These are phyloP conservation scores for Hortaea werneckii DNA, from an alignment of 2,329 filamentous ascomycete species.

Conservation along the genomic window DNA sequence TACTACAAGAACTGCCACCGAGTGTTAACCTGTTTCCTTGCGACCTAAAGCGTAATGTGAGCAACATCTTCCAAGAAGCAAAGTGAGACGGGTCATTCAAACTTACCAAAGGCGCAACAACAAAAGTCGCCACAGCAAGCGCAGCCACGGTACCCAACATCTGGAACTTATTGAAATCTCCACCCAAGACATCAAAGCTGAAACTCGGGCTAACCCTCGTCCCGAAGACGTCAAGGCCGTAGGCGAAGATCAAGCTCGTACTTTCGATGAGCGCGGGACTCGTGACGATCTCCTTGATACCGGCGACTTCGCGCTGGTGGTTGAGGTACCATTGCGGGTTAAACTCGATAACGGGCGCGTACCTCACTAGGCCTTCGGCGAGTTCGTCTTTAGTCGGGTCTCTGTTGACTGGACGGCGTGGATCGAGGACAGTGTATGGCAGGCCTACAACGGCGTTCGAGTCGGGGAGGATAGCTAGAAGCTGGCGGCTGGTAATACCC, in stretches of 20 bases:
- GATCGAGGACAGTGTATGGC: constrained; percentile 68
- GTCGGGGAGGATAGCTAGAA: constrained; percentile 68
- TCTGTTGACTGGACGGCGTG: constrained; percentile 73
- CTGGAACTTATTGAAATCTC: constrained; percentile 84
- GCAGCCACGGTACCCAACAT: constrained; percentile 76
- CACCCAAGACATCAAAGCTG: constrained; percentile 84
- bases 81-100: background rate
- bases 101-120: constrained; percentile 73
- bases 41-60: constrained; percentile 31
- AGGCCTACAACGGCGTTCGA: constrained; percentile 68
- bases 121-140: constrained; percentile 62
- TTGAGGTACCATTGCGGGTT: constrained; percentile 72
- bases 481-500: constrained; percentile 74
- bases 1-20: constrained; percentile 42
- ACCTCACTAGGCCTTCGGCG: constrained; percentile 73
- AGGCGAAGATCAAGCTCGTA: constrained; percentile 81
- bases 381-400: constrained; percentile 70
- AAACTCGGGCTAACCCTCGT: constrained; percentile 79
- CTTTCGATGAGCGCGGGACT: constrained; percentile 77
- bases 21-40: constrained; percentile 57
- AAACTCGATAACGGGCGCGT: constrained; percentile 68
- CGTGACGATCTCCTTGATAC: constrained; percentile 62
- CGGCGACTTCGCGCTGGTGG: constrained; percentile 72
- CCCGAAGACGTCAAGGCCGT: constrained; percentile 79
- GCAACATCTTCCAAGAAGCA: background rate